Evolutionary conservation across 129 eudicot species (phyloP).

Genomic region (Sambucus nigra): DNA sequence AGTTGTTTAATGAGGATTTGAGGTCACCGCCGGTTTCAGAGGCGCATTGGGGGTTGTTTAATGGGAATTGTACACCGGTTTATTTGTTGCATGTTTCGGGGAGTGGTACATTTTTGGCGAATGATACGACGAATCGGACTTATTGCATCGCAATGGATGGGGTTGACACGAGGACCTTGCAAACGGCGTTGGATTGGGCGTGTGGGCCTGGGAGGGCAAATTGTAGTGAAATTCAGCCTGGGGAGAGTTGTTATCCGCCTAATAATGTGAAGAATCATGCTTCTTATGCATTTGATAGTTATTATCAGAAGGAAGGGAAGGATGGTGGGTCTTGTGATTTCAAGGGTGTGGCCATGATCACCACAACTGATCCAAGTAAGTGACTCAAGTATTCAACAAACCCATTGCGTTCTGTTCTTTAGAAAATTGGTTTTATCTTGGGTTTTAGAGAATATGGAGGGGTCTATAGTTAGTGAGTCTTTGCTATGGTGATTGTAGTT

Average conservation of each 20-base stretch:
- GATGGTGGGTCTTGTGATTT: conserved; percentile 80
- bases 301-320: conserved; percentile 80
- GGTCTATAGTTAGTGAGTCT: not conserved
- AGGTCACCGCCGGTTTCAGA: conserved; percentile 83
- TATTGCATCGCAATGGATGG: conserved; percentile 76
- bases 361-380: conserved; percentile 98
- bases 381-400: conserved; percentile 4
- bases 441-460: not conserved
- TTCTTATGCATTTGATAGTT: conserved; percentile 93
- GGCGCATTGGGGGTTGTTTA: conserved; percentile 89
- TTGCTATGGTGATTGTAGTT: not conserved
- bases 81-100: conserved; percentile 90
- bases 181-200: conserved; percentile 96
- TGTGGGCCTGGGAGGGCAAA: conserved; percentile 98
- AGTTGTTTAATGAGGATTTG: conserved; percentile 89
- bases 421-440: too few relatives aligned
- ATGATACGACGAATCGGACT: conserved; percentile 84
- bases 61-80: conserved; percentile 78
- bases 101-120: conserved; percentile 87
- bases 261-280: conserved; percentile 81
- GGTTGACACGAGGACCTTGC: conserved; percentile 67
- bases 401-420: not conserved
- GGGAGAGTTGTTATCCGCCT: conserved; percentile 81
- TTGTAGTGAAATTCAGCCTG: conserved; percentile 94
- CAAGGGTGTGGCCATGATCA: conserved; percentile 87